Conservation (phyloP, 176 grass and related monocot genomes). For the Lolium multiflorum region DNA sequence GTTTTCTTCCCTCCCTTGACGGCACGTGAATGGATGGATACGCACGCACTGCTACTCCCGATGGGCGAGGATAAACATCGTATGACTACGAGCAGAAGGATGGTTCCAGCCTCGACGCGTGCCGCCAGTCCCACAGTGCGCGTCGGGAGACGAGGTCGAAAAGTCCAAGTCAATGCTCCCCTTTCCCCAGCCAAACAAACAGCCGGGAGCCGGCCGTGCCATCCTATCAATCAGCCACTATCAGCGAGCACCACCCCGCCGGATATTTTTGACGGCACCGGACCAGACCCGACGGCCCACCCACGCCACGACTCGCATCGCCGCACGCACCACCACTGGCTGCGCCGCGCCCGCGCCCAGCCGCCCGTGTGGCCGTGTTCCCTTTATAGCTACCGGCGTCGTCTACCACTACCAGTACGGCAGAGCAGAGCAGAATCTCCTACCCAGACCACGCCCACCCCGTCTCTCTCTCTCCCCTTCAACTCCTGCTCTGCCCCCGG, state of each 20-base stretch:
- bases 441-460: background rate
- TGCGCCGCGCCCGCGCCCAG: background rate
- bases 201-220: background rate
- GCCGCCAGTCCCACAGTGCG: background rate
- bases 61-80: background rate
- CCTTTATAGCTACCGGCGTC: conserved; percentile 23
- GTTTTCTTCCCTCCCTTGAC: background rate
- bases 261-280: conserved; percentile 47
- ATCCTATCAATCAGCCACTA: background rate
- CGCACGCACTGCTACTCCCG: background rate
- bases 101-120: background rate
- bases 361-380: conserved; percentile 10
- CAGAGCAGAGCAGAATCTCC: background rate
- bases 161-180: conserved; percentile 20
- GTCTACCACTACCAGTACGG: background rate
- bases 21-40: background rate
- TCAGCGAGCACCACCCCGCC: background rate
- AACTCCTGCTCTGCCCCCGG: background rate
- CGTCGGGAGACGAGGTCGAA: background rate
- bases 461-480: no score
- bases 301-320: conserved; percentile 2
- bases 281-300: background rate
- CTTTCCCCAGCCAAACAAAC: conserved; percentile 13
- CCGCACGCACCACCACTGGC: background rate
- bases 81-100: background rate